phyloP scores from a whole-genome alignment of 1,139 yeast genomes.

The Geotrichum bryndzae region DNA sequence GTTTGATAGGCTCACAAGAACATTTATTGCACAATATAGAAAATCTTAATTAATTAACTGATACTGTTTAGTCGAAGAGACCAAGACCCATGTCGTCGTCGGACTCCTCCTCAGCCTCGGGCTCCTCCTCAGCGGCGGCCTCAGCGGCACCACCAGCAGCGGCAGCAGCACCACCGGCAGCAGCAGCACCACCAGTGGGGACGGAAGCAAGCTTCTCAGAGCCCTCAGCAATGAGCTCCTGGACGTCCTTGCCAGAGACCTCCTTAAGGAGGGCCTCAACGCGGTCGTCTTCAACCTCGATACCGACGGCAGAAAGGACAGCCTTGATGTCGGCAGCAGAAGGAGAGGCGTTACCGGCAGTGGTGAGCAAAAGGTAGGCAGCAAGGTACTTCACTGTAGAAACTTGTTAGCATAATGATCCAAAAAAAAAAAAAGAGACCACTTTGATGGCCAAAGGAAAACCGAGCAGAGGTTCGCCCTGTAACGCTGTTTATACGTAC shows the following conservation, averaged over 20 bases:
- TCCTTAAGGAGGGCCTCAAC: slow-evolving; percentile 78
- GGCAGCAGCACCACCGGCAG: slow-evolving; percentile 63
- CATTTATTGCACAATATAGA: background rate
- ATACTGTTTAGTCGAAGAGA: slow-evolving; percentile 36
- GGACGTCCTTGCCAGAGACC: slow-evolving; percentile 88
- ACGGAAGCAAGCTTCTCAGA: slow-evolving; percentile 91
- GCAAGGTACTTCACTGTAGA: slow-evolving; percentile 44
- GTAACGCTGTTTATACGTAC: background rate
- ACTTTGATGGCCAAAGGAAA: background rate
- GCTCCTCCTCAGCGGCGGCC: slow-evolving; percentile 66
- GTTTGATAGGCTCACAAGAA: background rate
- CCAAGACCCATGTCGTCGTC: slow-evolving; percentile 56
- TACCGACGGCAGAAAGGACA: slow-evolving; percentile 88
- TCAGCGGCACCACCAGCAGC: slow-evolving; percentile 63
- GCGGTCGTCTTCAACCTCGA: slow-evolving; percentile 90
- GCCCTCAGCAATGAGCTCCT: slow-evolving; percentile 94
- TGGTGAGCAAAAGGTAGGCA: slow-evolving; percentile 43
- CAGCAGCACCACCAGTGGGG: slow-evolving; percentile 96
- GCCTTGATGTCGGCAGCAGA: slow-evolving; percentile 86
- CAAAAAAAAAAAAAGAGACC: background rate
- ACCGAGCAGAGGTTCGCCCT: background rate
- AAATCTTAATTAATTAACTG: background rate
- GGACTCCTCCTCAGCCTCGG: slow-evolving; percentile 59
- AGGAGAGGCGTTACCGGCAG: slow-evolving; percentile 60
- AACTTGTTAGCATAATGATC: slow-evolving; percentile 3